phyloP scores from a whole-genome alignment of 2,329 filamentous ascomycete genomes.

The Aspergillus brunneoviolaceus region DNA sequence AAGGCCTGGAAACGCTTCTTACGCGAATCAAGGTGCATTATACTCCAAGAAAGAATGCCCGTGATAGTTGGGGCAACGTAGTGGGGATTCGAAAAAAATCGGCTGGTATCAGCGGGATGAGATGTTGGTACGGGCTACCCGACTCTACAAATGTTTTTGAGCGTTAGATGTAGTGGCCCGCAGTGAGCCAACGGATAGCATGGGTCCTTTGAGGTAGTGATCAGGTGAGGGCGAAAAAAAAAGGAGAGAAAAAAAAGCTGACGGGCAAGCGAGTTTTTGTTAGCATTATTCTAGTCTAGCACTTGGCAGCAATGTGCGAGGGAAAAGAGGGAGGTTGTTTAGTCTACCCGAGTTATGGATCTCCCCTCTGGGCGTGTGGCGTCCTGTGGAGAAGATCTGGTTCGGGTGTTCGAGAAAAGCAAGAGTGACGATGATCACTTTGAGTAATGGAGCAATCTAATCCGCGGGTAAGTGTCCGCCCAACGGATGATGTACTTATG shows the following conservation, averaged over 20 bases:
- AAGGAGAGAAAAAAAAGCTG: not conserved
- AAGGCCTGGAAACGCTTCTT: not conserved
- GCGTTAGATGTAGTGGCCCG: not conserved
- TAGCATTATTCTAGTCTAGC: not conserved
- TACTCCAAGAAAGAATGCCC: not conserved
- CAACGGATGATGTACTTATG: not conserved
- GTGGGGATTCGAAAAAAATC: not conserved
- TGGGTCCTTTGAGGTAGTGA: not conserved
- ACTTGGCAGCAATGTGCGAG: slow-evolving; percentile 1
- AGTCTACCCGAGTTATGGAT: slow-evolving; percentile 1
- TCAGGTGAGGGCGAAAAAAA: not conserved
- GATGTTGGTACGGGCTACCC: not conserved
- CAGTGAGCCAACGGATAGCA: not conserved
- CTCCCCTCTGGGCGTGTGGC: not conserved
- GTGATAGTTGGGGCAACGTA: not conserved
- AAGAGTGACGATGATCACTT: slow-evolving; percentile 4
- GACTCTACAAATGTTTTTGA: not conserved
- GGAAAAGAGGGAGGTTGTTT: not conserved
- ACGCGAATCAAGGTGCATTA: not conserved
- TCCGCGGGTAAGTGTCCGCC: not conserved
- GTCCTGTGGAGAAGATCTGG: slow-evolving; percentile 9
- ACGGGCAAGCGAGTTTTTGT: not conserved
- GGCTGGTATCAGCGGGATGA: not conserved
- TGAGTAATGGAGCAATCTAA: slow-evolving; percentile 2
- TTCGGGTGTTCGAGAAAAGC: not conserved